These are phyloP conservation scores for Phytophthora quininea DNA, from an alignment of 352 stramenopile species.

Conservation along the genomic window DNA sequence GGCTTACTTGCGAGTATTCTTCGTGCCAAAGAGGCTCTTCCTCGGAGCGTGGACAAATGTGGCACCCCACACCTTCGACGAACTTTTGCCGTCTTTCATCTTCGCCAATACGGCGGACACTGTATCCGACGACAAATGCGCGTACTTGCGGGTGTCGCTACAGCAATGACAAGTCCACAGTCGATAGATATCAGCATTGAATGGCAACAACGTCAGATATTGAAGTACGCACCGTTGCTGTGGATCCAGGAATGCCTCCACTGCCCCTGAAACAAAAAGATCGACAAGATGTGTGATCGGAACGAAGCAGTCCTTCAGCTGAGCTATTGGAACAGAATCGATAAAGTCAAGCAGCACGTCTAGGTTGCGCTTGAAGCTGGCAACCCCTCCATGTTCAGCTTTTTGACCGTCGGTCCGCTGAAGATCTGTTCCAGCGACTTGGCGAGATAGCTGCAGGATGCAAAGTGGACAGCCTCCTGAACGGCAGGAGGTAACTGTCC, in stretches of 20 bases:
- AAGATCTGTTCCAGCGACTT: slow-evolving; percentile 79
- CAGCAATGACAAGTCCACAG: not conserved
- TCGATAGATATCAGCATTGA: slow-evolving; percentile 2
- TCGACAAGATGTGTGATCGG: slow-evolving; percentile 70
- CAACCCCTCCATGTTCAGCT: slow-evolving; percentile 72
- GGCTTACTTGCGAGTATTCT: slow-evolving; percentile 62
- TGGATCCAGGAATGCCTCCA: slow-evolving; percentile 66
- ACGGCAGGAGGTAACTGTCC: slow-evolving; percentile 57
- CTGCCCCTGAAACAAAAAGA: slow-evolving; percentile 64
- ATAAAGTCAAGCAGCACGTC: slow-evolving; percentile 75
- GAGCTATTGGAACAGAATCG: slow-evolving; percentile 56
- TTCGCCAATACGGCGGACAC: slow-evolving; percentile 75
- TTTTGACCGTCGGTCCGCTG: slow-evolving; percentile 62
- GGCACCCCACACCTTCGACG: slow-evolving; percentile 55
- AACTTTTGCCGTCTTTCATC: slow-evolving; percentile 67
- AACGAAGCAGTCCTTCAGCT: slow-evolving; percentile 72
- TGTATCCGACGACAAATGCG: slow-evolving; percentile 68
- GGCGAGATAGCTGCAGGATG: slow-evolving; percentile 79
- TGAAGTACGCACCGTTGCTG: slow-evolving; percentile 49
- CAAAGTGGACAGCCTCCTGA: slow-evolving; percentile 75
- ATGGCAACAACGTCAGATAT: not conserved
- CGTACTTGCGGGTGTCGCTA: slow-evolving; percentile 69
- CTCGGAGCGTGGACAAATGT: slow-evolving; percentile 43
- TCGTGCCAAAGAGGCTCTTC: slow-evolving; percentile 64
- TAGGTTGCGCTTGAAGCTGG: slow-evolving; percentile 82